Evolutionary conservation across 2,329 filamentous ascomycete genomes (phyloP).

Genomic region (Byssochlamys sp.): DNA sequence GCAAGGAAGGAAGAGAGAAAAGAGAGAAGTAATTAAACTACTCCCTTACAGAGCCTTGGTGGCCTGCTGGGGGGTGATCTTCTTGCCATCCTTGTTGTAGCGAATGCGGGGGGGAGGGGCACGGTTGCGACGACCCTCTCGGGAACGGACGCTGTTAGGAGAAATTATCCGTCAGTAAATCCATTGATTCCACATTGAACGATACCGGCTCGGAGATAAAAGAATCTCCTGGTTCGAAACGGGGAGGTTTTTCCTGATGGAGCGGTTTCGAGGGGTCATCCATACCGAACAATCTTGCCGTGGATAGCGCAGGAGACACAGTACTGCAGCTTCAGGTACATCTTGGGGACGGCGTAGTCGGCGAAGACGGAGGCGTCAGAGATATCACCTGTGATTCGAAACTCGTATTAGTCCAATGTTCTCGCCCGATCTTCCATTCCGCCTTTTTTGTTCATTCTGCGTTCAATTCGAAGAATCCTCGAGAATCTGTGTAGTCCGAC

Average conservation of each 20-base stretch:
- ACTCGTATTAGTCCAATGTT: slow-evolving; percentile 4
- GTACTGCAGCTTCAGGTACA: slow-evolving; percentile 99
- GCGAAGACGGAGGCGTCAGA: slow-evolving; percentile 98
- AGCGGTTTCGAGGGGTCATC: slow-evolving; percentile 16
- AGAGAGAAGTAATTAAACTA: slow-evolving; percentile 30
- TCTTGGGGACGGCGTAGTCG: slow-evolving; percentile 99
- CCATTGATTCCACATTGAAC: not conserved
- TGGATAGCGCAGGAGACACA: slow-evolving; percentile 99
- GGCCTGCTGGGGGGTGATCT: slow-evolving; percentile 80
- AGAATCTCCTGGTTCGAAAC: no score
- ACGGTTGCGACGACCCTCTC: slow-evolving; percentile 95
- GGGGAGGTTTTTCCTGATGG: no score
- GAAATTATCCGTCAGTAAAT: slow-evolving; percentile 7
- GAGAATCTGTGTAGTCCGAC: slow-evolving; percentile 6
- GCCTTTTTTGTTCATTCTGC: slow-evolving; percentile 2
- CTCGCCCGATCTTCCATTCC: not conserved
- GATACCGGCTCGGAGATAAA: no score
- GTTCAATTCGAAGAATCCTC: slow-evolving; percentile 5
- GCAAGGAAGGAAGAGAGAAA: slow-evolving; percentile 19
- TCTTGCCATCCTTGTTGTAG: slow-evolving; percentile 99
- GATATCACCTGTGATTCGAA: slow-evolving; percentile 74
- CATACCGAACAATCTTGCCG: slow-evolving; percentile 99
- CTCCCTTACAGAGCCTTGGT: slow-evolving; percentile 49
- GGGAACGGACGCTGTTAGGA: slow-evolving; percentile 75
- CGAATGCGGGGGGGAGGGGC: slow-evolving; percentile 92